Conservation (phyloP, 2,329 filamentous ascomycete species). For the Cyanodermella asteris region DNA sequence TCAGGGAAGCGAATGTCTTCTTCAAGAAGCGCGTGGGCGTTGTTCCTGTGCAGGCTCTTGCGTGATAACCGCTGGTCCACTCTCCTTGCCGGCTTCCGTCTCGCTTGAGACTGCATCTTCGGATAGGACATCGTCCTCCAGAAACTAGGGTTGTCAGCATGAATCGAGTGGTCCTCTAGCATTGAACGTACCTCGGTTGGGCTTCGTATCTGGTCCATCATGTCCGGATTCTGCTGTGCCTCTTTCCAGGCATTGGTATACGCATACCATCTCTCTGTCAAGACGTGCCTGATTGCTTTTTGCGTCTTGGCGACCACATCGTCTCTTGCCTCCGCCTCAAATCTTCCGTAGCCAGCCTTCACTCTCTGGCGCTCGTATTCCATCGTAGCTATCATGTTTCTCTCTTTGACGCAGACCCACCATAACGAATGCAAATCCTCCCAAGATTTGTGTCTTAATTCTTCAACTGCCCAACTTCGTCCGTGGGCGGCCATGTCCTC, state of each 20-base stretch:
- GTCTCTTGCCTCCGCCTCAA: slow-evolving; percentile 43
- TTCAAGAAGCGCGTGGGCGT: too few relatives aligned
- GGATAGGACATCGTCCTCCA: too few relatives aligned
- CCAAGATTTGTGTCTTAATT: slow-evolving; percentile 77
- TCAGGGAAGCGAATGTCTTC: too few relatives aligned
- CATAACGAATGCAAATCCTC: slow-evolving; percentile 80
- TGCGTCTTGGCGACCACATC: slow-evolving; percentile 51
- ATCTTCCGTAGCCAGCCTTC: slow-evolving; percentile 50
- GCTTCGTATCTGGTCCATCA: too few relatives aligned
- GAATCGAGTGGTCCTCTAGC: too few relatives aligned
- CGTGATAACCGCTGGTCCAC: too few relatives aligned
- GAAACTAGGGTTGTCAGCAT: too few relatives aligned
- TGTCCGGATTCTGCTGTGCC: slow-evolving; percentile 43
- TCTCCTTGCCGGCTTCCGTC: too few relatives aligned
- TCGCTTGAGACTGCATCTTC: too few relatives aligned
- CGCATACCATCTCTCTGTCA: slow-evolving; percentile 74
- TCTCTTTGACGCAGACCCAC: slow-evolving; percentile 85
- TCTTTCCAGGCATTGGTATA: slow-evolving; percentile 57
- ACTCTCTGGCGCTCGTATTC: slow-evolving; percentile 44
- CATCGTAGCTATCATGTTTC: slow-evolving; percentile 71
- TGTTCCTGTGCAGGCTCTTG: too few relatives aligned
- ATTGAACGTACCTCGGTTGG: too few relatives aligned
- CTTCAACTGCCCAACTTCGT: slow-evolving; percentile 62
- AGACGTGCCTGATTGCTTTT: slow-evolving; percentile 57
- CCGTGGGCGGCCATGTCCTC: slow-evolving; percentile 52